Evolutionary conservation across 495 filamentous ascomycete genomes (phyloP).

Genomic region (Rostrohypoxylon terebratum): DNA sequence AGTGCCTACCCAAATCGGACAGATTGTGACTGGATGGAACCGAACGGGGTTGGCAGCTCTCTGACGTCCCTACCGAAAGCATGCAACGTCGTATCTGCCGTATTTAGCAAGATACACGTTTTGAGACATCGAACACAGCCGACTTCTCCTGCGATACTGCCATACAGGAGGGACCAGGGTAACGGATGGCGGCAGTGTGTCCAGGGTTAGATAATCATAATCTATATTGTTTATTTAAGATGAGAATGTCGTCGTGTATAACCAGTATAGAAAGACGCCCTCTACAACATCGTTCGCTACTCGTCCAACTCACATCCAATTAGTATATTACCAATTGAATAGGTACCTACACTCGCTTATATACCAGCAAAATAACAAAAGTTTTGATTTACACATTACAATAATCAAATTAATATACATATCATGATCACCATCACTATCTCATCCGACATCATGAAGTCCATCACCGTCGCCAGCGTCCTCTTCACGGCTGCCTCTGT

Average conservation of each 20-base stretch:
- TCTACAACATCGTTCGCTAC: slow-evolving; percentile 4
- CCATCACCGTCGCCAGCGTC: slow-evolving; percentile 23
- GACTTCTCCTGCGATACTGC: background rate
- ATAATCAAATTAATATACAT: background rate
- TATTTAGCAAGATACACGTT: background rate
- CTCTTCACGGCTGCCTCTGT: slow-evolving; percentile 36
- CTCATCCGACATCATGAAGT: slow-evolving; percentile 23
- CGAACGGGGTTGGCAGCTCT: background rate
- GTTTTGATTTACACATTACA: background rate
- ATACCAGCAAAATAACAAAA: background rate
- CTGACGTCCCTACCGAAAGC: background rate
- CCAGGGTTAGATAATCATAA: too few species aligned
- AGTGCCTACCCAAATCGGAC: slow-evolving; percentile 31
- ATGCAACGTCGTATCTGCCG: slow-evolving; percentile 37
- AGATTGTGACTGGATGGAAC: background rate
- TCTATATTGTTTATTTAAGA: background rate
- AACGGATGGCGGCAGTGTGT: background rate
- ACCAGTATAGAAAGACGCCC: background rate
- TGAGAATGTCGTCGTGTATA: slow-evolving; percentile 9
- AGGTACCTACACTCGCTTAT: background rate
- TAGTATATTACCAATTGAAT: background rate
- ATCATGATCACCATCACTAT: background rate
- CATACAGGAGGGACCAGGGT: background rate
- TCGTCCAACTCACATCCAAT: background rate
- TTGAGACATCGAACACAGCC: slow-evolving; percentile 26